Evolutionary conservation across 345 rosid species (phyloP).

Genomic region (Arabidopsis suecica): DNA sequence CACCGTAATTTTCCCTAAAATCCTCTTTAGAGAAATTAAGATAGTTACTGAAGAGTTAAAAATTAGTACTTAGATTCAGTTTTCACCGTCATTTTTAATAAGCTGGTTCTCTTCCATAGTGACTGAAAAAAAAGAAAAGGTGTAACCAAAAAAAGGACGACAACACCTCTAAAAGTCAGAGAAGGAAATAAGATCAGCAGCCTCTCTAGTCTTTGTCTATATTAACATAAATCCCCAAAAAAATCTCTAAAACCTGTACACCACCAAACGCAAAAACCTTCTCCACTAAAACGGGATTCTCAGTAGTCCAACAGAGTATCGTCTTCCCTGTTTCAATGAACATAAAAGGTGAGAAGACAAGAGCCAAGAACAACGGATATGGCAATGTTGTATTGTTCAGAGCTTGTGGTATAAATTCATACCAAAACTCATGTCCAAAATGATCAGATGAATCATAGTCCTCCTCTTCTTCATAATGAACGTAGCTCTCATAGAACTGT

Average conservation of each 20-base stretch:
- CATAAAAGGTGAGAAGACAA: slow-evolving; percentile 30
- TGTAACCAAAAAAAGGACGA: neutral
- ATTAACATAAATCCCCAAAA: slow-evolving; percentile 22
- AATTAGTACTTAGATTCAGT: too few relatives aligned
- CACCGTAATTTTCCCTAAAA: too few relatives aligned
- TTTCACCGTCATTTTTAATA: too few relatives aligned
- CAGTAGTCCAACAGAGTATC: slow-evolving; percentile 20
- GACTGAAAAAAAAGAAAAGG: too few relatives aligned
- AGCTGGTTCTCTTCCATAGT: too few relatives aligned
- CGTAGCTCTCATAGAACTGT: slow-evolving; percentile 37
- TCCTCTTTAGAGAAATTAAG: too few relatives aligned
- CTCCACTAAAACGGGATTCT: neutral
- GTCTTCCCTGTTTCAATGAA: slow-evolving; percentile 37
- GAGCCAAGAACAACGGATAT: slow-evolving; percentile 13
- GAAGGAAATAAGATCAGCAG: neutral
- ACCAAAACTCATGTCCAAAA: slow-evolving; percentile 36
- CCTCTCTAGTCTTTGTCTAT: slow-evolving; percentile 19
- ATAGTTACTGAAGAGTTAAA: too few relatives aligned
- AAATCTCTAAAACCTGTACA: slow-evolving; percentile 6
- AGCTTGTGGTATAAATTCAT: slow-evolving; percentile 13
- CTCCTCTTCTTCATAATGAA: slow-evolving; percentile 29
- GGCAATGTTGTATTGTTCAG: neutral
- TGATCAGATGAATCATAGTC: slow-evolving; percentile 33
- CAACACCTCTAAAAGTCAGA: slow-evolving; percentile 18
- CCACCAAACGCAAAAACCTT: slow-evolving; percentile 13